phyloP scores from a whole-genome alignment of 768 basidiomycete species.

The Clitopilus passeckerianus region DNA sequence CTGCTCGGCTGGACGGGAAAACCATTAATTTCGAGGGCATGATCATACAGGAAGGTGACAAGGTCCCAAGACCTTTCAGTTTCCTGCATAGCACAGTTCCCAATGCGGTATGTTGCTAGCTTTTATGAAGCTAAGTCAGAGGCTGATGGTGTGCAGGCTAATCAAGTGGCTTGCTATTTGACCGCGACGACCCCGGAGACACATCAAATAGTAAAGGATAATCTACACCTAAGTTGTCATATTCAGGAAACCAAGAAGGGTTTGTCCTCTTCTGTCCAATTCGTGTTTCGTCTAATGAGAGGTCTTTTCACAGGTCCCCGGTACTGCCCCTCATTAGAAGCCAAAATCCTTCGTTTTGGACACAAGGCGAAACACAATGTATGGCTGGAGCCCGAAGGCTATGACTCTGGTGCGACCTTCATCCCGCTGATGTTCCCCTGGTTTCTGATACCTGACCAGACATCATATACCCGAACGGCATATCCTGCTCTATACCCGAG shows the following conservation, averaged over 20 bases:
- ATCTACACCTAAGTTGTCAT: slow-evolving; percentile 75
- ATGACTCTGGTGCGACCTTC: slow-evolving; percentile 60
- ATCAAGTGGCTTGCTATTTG: slow-evolving; percentile 69
- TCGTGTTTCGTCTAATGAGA: neutral
- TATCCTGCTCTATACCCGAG: slow-evolving; percentile 84
- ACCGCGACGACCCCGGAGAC: slow-evolving; percentile 72
- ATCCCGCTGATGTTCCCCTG: neutral
- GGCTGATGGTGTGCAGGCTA: slow-evolving; percentile 35
- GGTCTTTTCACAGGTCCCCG: slow-evolving; percentile 56
- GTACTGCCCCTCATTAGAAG: slow-evolving; percentile 89
- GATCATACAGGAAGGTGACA: slow-evolving; percentile 63
- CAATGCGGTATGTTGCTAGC: slow-evolving; percentile 49
- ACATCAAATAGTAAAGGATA: slow-evolving; percentile 70
- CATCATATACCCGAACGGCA: slow-evolving; percentile 85
- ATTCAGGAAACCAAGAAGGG: slow-evolving; percentile 89
- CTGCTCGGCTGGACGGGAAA: slow-evolving; percentile 66
- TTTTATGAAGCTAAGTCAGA: neutral
- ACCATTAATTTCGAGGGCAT: slow-evolving; percentile 69
- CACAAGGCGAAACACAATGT: slow-evolving; percentile 67
- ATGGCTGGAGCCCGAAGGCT: slow-evolving; percentile 93
- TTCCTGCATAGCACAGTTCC: slow-evolving; percentile 64
- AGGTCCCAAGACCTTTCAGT: slow-evolving; percentile 66
- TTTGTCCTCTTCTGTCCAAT: slow-evolving; percentile 12
- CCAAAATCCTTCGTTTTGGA: slow-evolving; percentile 78
- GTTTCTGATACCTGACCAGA: slow-evolving; percentile 34